Conservation (phyloP, 78 protist genomes). For the Emiliania huxleyi region DNA sequence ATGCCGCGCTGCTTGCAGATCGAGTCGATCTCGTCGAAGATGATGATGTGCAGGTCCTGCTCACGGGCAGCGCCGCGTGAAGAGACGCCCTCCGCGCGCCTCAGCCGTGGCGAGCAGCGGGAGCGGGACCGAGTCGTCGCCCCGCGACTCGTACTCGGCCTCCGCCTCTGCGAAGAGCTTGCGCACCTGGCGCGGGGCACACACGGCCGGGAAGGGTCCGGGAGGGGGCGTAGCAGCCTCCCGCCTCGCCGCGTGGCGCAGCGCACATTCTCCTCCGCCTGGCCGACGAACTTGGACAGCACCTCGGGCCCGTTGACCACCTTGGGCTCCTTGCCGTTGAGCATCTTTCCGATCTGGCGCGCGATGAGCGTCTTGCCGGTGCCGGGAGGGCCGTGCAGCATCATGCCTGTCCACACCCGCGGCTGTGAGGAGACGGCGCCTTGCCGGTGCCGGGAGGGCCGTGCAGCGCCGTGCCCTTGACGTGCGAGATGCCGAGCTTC, state of each 20-base stretch:
- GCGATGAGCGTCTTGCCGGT: conserved; percentile 98
- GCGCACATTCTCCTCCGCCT: conserved; percentile 91
- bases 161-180: conserved; percentile 90
- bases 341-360: conserved; percentile 97
- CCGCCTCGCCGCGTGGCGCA: too few relatives aligned
- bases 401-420: too few relatives aligned
- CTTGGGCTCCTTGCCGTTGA: conserved; percentile 90
- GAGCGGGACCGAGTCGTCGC: conserved; percentile 88
- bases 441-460: conserved; percentile 35
- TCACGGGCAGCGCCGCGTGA: too few relatives aligned
- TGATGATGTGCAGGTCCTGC: conserved; percentile 96
- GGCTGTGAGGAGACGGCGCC: too few relatives aligned
- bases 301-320: conserved; percentile 83
- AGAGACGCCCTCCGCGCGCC: too few relatives aligned
- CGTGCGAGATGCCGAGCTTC: conserved; percentile 93
- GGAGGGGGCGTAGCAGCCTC: too few relatives aligned
- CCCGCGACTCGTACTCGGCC: conserved; percentile 74
- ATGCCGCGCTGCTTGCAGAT: conserved; percentile 88
- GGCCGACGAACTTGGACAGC: conserved; percentile 78
- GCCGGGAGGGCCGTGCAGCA: conserved; percentile 34
- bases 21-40: conserved; percentile 98
- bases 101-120: too few relatives aligned
- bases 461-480: conserved; percentile 71
- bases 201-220: too few relatives aligned
- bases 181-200: conserved; percentile 42